Base-by-base conservation (phyloP, 2,329 filamentous ascomycete species). In the Hysterium pulicare region DNA sequence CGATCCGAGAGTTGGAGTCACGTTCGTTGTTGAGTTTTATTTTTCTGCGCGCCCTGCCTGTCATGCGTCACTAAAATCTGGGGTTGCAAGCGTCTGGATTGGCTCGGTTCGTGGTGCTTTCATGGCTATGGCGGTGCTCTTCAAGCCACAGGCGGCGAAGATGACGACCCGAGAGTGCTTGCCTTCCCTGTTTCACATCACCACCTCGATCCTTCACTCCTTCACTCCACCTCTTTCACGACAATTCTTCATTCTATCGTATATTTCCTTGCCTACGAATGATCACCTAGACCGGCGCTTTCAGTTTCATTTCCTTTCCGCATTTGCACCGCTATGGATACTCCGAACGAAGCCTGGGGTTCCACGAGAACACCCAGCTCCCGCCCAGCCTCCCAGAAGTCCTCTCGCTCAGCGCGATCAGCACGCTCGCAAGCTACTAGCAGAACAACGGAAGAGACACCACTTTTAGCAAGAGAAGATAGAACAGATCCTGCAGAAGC, bases 391-490 rank as follows among this genome's bases (percentile, higher is more conserved):
- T 68, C 65, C n/a, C 59, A 55, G 35, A 62, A 57, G 46, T 69
- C 66, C 21, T 48, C 48, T 34, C 56, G 55, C 26, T 68, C 64
- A 6, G 60, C 57, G 38, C 57, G 46, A 43, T 66, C 62, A 36
- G 48, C 55, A 19, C 57, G 46, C 21, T 64, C 62, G 26, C 54
- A 61, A 34, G 46, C 56, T 30, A 63, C 61, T 13, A 62, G 51
- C 24, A 50, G 53, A 33, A 57, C 63, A 20, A 63, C 65, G 20
- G 70, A 72, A 46, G 46, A 61, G 45, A 71, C 70, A 23, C 69
- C 70, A 17, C 51, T 72, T 23, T 56, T 72, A 35, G 48, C 57
- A 17, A 47, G 56, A 44, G 50, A 59, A 24, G 55, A 62, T 33
- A 32, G 47, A 13, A 49, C 45, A 38, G 53, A 62, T 30, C 40